Conservation (phyloP, 2,329 filamentous ascomycete species). For the Thelonectria blattea region DNA sequence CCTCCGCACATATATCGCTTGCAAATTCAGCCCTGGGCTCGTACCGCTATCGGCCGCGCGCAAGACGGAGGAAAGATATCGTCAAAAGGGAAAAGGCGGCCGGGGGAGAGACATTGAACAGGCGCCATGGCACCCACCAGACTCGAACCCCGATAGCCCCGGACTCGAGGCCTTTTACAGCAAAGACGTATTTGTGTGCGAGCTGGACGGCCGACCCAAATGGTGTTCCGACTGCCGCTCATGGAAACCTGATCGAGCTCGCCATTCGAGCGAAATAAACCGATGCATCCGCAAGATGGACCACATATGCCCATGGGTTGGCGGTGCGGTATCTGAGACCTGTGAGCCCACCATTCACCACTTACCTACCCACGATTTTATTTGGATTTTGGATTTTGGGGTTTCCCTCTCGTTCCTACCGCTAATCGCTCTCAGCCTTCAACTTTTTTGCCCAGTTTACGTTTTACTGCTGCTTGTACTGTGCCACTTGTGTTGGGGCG, state of each 20-base stretch:
- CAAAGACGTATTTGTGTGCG: constrained; percentile 83
- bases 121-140: constrained; percentile 46
- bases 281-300: constrained; percentile 91
- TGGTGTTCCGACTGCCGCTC: constrained; percentile 86
- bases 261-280: constrained; percentile 83
- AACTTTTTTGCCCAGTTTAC: constrained; percentile 94
- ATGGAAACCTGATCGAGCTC: constrained; percentile 87
- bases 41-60: constrained; percentile 62
- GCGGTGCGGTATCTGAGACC: constrained; percentile 86
- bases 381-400: too few relatives aligned
- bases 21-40: constrained; percentile 75
- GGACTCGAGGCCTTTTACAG: constrained; percentile 80
- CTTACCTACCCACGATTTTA: not conserved
- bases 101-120: constrained; percentile 38
- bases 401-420: not conserved
- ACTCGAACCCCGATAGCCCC: constrained; percentile 63
- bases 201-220: constrained; percentile 79
- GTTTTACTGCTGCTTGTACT: constrained; percentile 73
- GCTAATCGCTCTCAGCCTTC: constrained; percentile 60
- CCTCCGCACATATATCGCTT: constrained; percentile 70
- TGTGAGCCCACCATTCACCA: constrained; percentile 49
- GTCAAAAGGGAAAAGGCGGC: constrained; percentile 26
- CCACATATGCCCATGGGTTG: constrained; percentile 97
- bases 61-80: constrained; percentile 40
- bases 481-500: constrained; percentile 66